Percentiles rank a stretch among this genome's conserved stretches.
phyloP scores from a whole-genome alignment of 2,329 filamentous ascomycete species.

The Botrytis porri region DNA sequence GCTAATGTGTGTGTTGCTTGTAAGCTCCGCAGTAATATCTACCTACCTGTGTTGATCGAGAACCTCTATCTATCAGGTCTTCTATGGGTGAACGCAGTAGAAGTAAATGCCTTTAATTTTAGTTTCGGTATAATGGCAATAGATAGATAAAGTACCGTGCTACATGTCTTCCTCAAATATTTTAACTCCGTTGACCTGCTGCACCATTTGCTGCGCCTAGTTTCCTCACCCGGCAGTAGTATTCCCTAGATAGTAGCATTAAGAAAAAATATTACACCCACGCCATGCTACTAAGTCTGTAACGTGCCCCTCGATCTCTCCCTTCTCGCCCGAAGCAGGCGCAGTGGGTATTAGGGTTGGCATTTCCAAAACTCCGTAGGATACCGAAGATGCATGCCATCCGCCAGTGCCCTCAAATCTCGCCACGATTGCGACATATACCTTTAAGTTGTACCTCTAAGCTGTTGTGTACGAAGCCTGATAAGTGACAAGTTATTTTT shows the following conservation, averaged over 20 bases:
- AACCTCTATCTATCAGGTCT: background rate
- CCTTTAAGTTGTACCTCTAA: background rate
- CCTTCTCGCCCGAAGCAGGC: conserved; percentile 4
- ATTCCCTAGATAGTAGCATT: conserved; percentile 12
- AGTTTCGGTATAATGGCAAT: conserved; percentile 4
- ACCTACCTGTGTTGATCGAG: background rate
- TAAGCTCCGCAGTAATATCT: background rate
- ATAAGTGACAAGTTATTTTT: background rate
- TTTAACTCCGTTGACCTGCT: conserved; percentile 5
- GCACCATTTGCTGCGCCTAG: conserved; percentile 3
- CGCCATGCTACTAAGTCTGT: conserved; percentile 5
- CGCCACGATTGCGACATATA: background rate
- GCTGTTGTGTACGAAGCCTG: background rate
- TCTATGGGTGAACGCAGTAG: background rate
- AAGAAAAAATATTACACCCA: conserved; percentile 5
- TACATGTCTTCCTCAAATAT: conserved; percentile 4
- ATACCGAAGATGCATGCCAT: background rate
- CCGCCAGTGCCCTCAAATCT: background rate
- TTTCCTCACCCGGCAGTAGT: background rate
- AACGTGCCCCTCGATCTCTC: background rate
- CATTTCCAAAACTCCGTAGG: background rate
- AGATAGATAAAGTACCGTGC: conserved; percentile 7
- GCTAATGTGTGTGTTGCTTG: background rate
- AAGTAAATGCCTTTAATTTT: conserved; percentile 12
- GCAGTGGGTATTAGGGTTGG: background rate